Evolutionary conservation across 306 rosid genomes (phyloP).

Genomic region (Medicago lupulina): DNA sequence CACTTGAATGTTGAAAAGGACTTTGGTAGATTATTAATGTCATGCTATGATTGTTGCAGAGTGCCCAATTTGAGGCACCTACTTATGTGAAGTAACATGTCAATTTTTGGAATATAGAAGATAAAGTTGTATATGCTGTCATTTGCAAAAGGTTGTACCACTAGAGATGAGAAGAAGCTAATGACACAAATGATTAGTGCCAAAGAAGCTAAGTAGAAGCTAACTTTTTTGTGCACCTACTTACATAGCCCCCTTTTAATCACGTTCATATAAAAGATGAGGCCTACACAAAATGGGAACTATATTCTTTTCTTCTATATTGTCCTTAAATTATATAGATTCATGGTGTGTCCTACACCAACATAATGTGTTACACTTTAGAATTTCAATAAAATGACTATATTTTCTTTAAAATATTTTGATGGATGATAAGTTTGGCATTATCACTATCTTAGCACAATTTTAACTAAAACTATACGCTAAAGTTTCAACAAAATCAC

Average conservation of each 20-base stretch:
- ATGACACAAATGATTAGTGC: conserved; percentile 42
- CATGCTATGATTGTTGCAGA: conserved; percentile 28
- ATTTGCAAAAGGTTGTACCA: conserved; percentile 33
- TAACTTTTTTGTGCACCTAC: conserved; percentile 6
- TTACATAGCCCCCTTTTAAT: background rate
- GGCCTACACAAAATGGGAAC: conserved; percentile 24
- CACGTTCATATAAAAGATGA: conserved; percentile 32
- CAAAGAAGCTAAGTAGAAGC: conserved; percentile 18
- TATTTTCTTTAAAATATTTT: too few relatives aligned
- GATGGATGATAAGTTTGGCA: too few relatives aligned
- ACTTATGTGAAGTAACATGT: conserved; percentile 22
- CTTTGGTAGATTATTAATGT: background rate
- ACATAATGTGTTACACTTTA: too few relatives aligned
- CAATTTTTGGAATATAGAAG: conserved; percentile 29
- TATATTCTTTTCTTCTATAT: background rate
- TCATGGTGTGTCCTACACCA: too few relatives aligned
- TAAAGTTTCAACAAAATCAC: too few relatives aligned
- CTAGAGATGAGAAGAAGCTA: background rate
- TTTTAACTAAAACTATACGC: too few relatives aligned
- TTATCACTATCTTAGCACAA: too few relatives aligned
- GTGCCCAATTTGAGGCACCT: conserved; percentile 35
- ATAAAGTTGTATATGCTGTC: conserved; percentile 39
- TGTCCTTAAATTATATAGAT: background rate
- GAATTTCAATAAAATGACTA: too few relatives aligned
- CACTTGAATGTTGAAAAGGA: background rate